Conservation (phyloP, 2,329 filamentous ascomycete species). For the Colletotrichum lentis region DNA sequence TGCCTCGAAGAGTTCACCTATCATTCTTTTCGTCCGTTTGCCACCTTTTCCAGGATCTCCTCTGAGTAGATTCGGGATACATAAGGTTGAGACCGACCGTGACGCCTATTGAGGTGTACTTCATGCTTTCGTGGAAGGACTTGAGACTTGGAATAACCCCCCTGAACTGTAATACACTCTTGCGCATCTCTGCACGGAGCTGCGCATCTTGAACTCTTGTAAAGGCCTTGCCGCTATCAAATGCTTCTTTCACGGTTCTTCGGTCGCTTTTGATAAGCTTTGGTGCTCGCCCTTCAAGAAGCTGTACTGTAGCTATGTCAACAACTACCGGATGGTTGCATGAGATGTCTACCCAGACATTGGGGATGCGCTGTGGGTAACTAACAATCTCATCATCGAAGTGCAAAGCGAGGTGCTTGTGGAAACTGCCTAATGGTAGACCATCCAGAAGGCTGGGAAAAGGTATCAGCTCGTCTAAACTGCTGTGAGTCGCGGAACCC, state of each 20-base stretch:
- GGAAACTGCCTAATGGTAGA: slow-evolving; percentile 11
- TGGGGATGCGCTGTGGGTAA: not conserved
- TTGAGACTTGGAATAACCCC: slow-evolving; percentile 8
- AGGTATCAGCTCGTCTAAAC: too few relatives aligned
- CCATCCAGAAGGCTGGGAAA: not conserved
- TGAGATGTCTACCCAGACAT: not conserved
- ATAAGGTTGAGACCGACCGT: not conserved
- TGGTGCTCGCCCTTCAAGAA: slow-evolving; percentile 1
- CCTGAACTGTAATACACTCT: not conserved
- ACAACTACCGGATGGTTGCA: not conserved
- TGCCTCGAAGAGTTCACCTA: not conserved
- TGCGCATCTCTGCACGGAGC: not conserved
- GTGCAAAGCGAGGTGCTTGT: slow-evolving; percentile 10
- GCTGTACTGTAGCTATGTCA: not conserved
- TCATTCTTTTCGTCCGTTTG: not conserved
- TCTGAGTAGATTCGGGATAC: not conserved
- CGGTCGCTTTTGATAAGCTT: not conserved
- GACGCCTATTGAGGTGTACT: not conserved
- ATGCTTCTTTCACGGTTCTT: not conserved
- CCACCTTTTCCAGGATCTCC: slow-evolving; percentile 1
- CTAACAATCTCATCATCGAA: not conserved
- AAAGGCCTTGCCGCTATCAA: not conserved
- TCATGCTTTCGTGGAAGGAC: slow-evolving; percentile 9
- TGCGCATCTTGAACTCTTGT: not conserved
- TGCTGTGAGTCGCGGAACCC: too few relatives aligned